These are phyloP conservation scores for Globisporangium orthogonon DNA, from an alignment of 352 stramenopile species.

Conservation along the genomic window DNA sequence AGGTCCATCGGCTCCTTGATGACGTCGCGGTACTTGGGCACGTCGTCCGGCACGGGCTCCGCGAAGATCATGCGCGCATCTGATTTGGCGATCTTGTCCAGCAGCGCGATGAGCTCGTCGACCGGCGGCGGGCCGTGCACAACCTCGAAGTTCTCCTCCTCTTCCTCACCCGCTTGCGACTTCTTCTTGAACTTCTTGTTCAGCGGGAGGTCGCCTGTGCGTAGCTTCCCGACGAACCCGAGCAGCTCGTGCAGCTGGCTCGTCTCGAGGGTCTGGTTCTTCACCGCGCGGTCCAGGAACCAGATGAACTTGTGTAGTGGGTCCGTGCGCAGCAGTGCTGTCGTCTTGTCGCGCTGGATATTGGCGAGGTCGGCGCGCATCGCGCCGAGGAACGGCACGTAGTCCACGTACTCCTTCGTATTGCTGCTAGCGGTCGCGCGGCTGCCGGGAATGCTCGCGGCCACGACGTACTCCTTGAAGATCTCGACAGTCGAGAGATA, in stretches of 20 bases:
- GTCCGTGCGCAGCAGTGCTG: slow-evolving; percentile 54
- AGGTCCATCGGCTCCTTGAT: slow-evolving; percentile 86
- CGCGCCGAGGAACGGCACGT: slow-evolving; percentile 73
- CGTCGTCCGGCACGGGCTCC: slow-evolving; percentile 77
- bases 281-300: slow-evolving; percentile 78
- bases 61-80: slow-evolving; percentile 80
- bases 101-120: slow-evolving; percentile 52
- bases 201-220: slow-evolving; percentile 52
- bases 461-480: slow-evolving; percentile 63
- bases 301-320: slow-evolving; percentile 87
- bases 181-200: slow-evolving; percentile 84
- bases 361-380: slow-evolving; percentile 78
- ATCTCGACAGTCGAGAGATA: slow-evolving; percentile 80
- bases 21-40: slow-evolving; percentile 78
- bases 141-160: slow-evolving; percentile 80
- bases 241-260: slow-evolving; percentile 67
- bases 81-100: slow-evolving; percentile 78
- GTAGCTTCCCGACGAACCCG: slow-evolving; percentile 61
- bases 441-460: slow-evolving; percentile 60
- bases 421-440: slow-evolving; percentile 39
- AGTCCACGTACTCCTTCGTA: slow-evolving; percentile 80
- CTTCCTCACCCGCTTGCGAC: slow-evolving; percentile 25
- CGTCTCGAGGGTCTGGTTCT: slow-evolving; percentile 66
- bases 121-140: slow-evolving; percentile 68
- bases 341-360: slow-evolving; percentile 76